phyloP scores from a whole-genome alignment of 768 basidiomycete genomes.

The Pleurotus cornucopiae region DNA sequence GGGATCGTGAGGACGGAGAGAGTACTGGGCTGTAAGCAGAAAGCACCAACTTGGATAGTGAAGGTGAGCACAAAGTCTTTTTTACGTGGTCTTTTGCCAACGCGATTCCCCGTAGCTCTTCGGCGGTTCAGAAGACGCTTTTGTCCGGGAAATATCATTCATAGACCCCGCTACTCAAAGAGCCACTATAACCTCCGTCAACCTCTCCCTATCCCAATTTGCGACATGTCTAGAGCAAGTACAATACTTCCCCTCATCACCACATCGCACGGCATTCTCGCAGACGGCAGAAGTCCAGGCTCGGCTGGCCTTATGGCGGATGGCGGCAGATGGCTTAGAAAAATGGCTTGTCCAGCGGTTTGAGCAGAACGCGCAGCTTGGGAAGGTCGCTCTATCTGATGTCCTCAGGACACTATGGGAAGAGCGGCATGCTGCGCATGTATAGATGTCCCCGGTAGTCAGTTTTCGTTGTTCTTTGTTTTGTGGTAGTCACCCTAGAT shows the following conservation, averaged over 20 bases:
- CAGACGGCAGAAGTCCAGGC: conserved; percentile 94
- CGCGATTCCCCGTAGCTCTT: conserved; percentile 64
- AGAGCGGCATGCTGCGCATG: conserved; percentile 47
- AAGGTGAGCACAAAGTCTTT: conserved; percentile 52
- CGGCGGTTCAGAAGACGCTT: conserved; percentile 91
- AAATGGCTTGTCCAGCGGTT: conserved; percentile 85
- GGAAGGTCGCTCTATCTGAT: conserved; percentile 87
- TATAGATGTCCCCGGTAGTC: conserved; percentile 7
- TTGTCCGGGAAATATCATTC: conserved; percentile 92
- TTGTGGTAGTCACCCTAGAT: background rate
- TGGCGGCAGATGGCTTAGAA: conserved; percentile 80
- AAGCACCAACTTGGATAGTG: conserved; percentile 87
- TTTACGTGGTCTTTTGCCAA: conserved; percentile 2
- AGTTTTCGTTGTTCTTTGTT: background rate
- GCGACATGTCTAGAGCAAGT: conserved; percentile 90
- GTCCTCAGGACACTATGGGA: conserved; percentile 80
- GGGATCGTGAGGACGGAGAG: conserved; percentile 92
- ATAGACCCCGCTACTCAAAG: conserved; percentile 79
- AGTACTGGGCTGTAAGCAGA: conserved; percentile 88
- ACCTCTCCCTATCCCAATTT: conserved; percentile 93
- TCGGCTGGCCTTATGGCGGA: conserved; percentile 75
- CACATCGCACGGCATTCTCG: conserved; percentile 63
- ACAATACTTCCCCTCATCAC: conserved; percentile 70
- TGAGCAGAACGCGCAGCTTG: conserved; percentile 86
- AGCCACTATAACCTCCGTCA: conserved; percentile 86